These are phyloP conservation scores for Sarocladiaceae sp. DNA, from an alignment of 2,329 filamentous ascomycete genomes.

Conservation along the genomic window DNA sequence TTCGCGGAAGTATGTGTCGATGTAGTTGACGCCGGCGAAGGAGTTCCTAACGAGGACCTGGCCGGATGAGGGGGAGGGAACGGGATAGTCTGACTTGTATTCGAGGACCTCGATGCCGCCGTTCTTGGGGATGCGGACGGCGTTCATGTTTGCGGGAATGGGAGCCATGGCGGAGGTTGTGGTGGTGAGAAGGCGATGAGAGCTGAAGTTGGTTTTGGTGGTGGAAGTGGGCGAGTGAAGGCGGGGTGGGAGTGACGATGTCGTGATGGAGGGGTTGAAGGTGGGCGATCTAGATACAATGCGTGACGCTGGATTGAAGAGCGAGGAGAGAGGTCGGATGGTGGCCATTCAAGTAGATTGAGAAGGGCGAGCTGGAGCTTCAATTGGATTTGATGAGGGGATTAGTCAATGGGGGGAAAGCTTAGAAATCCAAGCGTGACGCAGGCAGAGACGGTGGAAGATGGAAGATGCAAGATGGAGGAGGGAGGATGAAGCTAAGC, in stretches of 20 bases:
- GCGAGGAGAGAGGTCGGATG: background rate
- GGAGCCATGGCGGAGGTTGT: slow-evolving; percentile 57
- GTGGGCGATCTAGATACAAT: background rate
- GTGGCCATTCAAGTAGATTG: no score
- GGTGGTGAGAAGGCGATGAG: background rate
- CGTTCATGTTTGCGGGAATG: slow-evolving; percentile 64
- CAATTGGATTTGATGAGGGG: no score
- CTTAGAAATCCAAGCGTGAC: no score
- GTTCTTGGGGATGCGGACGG: slow-evolving; percentile 56
- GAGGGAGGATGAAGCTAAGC: no score
- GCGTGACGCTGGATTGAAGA: background rate
- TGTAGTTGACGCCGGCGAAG: slow-evolving; percentile 77
- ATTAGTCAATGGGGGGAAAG: no score
- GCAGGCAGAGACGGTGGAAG: no score
- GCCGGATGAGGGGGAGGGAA: slow-evolving; percentile 61
- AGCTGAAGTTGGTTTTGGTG: background rate
- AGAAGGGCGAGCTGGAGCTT: no score
- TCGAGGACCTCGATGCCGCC: slow-evolving; percentile 67
- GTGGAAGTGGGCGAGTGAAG: background rate
- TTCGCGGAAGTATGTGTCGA: slow-evolving; percentile 85
- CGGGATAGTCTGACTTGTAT: slow-evolving; percentile 56
- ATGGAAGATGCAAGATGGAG: no score
- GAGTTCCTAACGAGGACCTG: slow-evolving; percentile 77
- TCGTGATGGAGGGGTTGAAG: background rate
- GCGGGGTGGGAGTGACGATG: background rate